phyloP scores from a whole-genome alignment of 176 grass and related monocot genomes.

The Rhynchospora breviuscula region DNA sequence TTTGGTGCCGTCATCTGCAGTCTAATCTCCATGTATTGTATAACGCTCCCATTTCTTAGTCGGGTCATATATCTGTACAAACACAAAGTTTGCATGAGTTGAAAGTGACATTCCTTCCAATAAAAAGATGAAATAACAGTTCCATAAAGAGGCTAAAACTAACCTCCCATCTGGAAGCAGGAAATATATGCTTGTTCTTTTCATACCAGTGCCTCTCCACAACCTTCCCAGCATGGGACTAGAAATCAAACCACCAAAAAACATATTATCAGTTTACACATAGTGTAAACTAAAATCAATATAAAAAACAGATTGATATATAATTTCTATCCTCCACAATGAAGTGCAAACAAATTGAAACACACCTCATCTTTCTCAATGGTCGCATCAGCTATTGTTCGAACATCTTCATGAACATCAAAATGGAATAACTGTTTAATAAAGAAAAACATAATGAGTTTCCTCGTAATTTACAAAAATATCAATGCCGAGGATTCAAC shows the following conservation, averaged over 20 bases:
- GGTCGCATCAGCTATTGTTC: conserved; percentile 90
- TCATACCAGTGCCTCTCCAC: conserved; percentile 98
- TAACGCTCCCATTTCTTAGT: conserved; percentile 99
- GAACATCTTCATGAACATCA: conserved; percentile 97
- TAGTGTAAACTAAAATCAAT: background rate
- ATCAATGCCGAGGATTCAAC: background rate
- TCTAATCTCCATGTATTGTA: conserved; percentile 90
- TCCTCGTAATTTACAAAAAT: background rate
- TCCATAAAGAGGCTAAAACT: background rate
- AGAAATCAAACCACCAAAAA: conserved; percentile 21
- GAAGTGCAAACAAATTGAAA: conserved; percentile 10
- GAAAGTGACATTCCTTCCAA: background rate
- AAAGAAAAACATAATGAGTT: conserved; percentile 10
- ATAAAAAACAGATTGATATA: background rate
- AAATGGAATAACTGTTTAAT: conserved; percentile 91
- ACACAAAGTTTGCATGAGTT: background rate
- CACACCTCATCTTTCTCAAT: conserved; percentile 96
- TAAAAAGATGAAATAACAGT: background rate
- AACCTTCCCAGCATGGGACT: conserved; percentile 97
- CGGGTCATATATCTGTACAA: conserved; percentile 91
- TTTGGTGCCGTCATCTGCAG: conserved; percentile 2
- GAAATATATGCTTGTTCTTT: conserved; percentile 99
- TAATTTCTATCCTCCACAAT: background rate
- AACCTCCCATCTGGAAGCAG: conserved; percentile 99
- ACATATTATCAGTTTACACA: background rate